Evolutionary conservation across 192 early-diverging fungal genomes (phyloP).

Genomic region (Fimicolochytrium jonesii): DNA sequence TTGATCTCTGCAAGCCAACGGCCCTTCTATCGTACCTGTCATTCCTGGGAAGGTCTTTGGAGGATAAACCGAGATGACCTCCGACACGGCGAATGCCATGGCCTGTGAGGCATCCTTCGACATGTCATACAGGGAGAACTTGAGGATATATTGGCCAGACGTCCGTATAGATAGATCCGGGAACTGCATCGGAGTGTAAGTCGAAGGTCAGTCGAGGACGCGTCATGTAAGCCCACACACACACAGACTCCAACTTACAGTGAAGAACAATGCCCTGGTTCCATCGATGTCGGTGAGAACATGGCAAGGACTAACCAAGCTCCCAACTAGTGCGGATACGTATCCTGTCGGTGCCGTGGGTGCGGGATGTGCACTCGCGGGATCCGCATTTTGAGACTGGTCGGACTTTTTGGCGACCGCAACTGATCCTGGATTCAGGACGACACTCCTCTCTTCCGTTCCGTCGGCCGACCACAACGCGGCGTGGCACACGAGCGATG

Average conservation of each 20-base stretch:
- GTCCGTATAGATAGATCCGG: constrained; percentile 33
- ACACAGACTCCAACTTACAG: background rate
- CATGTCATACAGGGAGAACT: constrained; percentile 36
- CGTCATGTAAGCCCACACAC: background rate
- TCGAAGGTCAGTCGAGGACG: background rate
- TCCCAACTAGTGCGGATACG: constrained; percentile 5
- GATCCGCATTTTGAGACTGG: background rate
- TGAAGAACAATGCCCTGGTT: background rate
- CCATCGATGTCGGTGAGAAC: constrained; percentile 7
- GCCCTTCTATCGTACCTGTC: constrained; percentile 18
- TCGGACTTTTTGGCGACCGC: background rate
- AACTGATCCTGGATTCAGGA: background rate
- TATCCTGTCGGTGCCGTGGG: background rate
- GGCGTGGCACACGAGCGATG: constrained; percentile 29
- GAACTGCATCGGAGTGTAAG: constrained; percentile 13
- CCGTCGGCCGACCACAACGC: constrained; percentile 37
- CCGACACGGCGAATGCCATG: constrained; percentile 13
- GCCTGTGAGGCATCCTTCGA: constrained; percentile 12
- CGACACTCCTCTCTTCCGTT: constrained; percentile 21
- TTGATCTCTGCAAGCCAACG: background rate
- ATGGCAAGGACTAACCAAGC: constrained; percentile 8
- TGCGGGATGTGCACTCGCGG: background rate
- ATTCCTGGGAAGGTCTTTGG: constrained; percentile 46
- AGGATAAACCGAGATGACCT: constrained; percentile 25
- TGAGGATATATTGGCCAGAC: constrained; percentile 32